Evolutionary conservation across 306 rosid species (phyloP).

Genomic region (Amphicarpaea edgeworthii): DNA sequence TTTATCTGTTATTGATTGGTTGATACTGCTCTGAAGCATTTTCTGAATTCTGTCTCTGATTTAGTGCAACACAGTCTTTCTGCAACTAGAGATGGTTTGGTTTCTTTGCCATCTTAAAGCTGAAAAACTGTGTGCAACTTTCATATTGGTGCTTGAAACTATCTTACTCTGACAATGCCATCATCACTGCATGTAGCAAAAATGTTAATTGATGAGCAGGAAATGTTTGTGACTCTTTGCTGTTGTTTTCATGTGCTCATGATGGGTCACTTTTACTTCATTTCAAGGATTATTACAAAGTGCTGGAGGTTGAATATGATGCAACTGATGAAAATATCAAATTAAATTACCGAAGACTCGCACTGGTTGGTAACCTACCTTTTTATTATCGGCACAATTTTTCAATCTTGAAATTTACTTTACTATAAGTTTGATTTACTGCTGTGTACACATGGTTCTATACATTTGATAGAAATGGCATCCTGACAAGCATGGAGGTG

Average conservation of each 20-base stretch:
- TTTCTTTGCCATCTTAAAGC: constrained; percentile 14
- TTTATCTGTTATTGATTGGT: constrained; percentile 27
- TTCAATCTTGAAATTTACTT: constrained; percentile 15
- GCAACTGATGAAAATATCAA: constrained; percentile 76
- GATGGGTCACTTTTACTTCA: constrained; percentile 29
- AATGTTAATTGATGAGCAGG: constrained; percentile 18
- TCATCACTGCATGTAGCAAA: not conserved
- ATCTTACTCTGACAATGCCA: not conserved
- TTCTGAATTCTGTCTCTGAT: not conserved
- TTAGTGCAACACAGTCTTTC: constrained; percentile 1
- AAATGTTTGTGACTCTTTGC: constrained; percentile 1
- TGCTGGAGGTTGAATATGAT: constrained; percentile 80
- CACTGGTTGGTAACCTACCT: constrained; percentile 62
- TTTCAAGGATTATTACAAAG: constrained; percentile 72
- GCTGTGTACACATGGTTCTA: constrained; percentile 41
- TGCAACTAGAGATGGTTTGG: not conserved
- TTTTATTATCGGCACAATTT: constrained; percentile 4
- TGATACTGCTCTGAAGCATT: not conserved
- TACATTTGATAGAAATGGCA: constrained; percentile 69
- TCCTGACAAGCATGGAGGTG: constrained; percentile 81
- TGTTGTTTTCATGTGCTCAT: constrained; percentile 37
- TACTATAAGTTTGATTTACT: constrained; percentile 36
- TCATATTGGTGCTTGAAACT: constrained; percentile 22
- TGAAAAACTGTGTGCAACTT: not conserved
- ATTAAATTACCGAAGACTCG: constrained; percentile 75